Evolutionary conservation across 2,329 filamentous ascomycete genomes (phyloP).

Genomic region (Nemania serpens): DNA sequence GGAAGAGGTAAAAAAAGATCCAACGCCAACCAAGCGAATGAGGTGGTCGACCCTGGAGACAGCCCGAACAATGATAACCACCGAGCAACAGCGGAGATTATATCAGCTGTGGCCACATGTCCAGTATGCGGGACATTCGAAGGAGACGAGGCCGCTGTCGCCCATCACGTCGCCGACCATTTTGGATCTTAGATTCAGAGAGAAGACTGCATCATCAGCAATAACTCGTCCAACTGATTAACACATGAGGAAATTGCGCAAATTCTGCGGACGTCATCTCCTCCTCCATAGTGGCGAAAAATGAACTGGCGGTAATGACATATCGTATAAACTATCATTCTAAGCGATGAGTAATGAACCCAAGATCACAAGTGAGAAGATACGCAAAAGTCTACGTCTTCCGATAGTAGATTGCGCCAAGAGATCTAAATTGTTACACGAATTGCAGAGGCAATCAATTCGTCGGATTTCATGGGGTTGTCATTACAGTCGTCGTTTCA

Average conservation of each 20-base stretch:
- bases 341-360: not conserved
- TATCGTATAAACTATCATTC: not conserved
- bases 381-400: not conserved
- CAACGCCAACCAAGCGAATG: constrained; percentile 26
- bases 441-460: not conserved
- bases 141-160: constrained; percentile 70
- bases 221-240: not conserved
- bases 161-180: constrained; percentile 67
- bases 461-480: not conserved
- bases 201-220: not conserved
- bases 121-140: constrained; percentile 70
- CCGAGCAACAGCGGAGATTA: constrained; percentile 29
- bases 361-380: not conserved
- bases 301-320: not conserved
- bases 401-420: not conserved
- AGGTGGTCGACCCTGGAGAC: constrained; percentile 19
- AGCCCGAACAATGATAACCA: constrained; percentile 18
- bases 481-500: not conserved
- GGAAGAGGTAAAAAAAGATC: constrained; percentile 36
- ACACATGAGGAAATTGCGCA: not conserved
- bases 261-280: no score
- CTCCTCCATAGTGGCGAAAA: not conserved
- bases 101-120: constrained; percentile 51
- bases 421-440: not conserved
- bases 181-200: constrained; percentile 45